phyloP scores from a whole-genome alignment of 108 stramenopile species.

The Discostella stelligeroides region DNA sequence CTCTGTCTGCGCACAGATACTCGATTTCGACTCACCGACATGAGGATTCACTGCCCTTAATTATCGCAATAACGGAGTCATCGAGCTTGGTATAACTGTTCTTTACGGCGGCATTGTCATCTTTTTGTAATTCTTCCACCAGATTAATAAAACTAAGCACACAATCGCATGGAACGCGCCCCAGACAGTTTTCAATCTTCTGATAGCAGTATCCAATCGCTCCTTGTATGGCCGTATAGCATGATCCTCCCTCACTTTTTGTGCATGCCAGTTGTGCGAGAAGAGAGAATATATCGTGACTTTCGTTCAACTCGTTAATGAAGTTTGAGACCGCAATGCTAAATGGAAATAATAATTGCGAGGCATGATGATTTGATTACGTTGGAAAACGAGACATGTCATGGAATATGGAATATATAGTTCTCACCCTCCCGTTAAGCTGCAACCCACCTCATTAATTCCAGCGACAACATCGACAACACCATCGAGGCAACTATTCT shows the following conservation, averaged over 20 bases:
- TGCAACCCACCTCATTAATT: too few relatives aligned
- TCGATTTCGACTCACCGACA: too few relatives aligned
- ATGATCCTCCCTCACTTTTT: neutral
- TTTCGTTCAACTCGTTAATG: neutral
- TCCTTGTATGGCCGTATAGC: neutral
- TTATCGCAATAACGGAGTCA: neutral
- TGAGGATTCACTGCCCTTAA: too few relatives aligned
- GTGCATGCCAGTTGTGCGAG: neutral
- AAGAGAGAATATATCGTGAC: neutral
- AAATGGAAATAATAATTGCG: too few relatives aligned
- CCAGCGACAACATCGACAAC: too few relatives aligned
- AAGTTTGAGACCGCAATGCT: neutral
- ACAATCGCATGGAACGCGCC: neutral
- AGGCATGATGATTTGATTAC: too few relatives aligned
- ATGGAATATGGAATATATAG: too few relatives aligned
- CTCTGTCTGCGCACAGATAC: too few relatives aligned
- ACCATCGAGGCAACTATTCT: too few relatives aligned
- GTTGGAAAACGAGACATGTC: neutral
- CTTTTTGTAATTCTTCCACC: neutral
- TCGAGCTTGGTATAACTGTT: neutral
- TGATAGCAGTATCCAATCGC: neutral
- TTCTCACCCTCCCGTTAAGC: too few relatives aligned
- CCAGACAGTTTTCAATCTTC: neutral
- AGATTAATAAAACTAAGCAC: neutral
- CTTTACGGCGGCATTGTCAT: neutral